Evolutionary conservation across 495 filamentous ascomycete genomes (phyloP).

Genomic region (Cudoniella acicularis): DNA sequence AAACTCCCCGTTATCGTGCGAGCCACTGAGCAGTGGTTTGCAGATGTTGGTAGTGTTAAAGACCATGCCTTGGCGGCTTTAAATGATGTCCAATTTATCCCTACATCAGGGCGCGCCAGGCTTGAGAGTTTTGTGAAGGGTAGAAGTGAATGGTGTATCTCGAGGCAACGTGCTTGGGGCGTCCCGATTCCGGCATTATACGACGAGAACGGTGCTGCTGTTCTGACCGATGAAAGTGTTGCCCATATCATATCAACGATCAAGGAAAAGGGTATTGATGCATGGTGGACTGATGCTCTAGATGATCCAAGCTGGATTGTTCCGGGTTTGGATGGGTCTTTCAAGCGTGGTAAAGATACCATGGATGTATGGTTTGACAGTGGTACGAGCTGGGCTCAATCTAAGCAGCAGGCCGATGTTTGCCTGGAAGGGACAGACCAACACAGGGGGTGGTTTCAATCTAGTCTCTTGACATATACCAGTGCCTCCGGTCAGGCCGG

Average conservation of each 20-base stretch:
- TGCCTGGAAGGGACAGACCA: conserved; percentile 95
- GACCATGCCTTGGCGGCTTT: conserved; percentile 62
- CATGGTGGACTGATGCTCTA: conserved; percentile 85
- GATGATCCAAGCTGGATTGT: conserved; percentile 74
- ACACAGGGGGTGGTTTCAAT: conserved; percentile 98
- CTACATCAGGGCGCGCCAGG: conserved; percentile 63
- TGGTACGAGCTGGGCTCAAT: conserved; percentile 85
- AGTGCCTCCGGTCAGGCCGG: conserved; percentile 34
- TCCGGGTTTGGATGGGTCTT: conserved; percentile 47
- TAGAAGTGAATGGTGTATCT: conserved; percentile 96
- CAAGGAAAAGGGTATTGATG: conserved; percentile 71
- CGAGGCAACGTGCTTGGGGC: conserved; percentile 95
- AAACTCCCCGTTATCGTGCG: conserved; percentile 87
- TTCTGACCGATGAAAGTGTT: conserved; percentile 75
- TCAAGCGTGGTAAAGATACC: conserved; percentile 81
- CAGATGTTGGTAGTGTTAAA: conserved; percentile 82
- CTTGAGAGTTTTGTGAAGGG: conserved; percentile 81
- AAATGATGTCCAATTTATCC: conserved; percentile 71
- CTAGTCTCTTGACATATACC: conserved; percentile 87
- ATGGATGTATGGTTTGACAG: conserved; percentile 99
- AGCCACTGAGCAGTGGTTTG: conserved; percentile 97
- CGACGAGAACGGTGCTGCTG: conserved; percentile 61
- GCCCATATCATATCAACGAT: conserved; percentile 81
- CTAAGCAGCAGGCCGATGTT: conserved; percentile 65
- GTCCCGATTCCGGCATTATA: conserved; percentile 93